phyloP scores from a whole-genome alignment of 495 filamentous ascomycete genomes.

The Glonium stellatum region DNA sequence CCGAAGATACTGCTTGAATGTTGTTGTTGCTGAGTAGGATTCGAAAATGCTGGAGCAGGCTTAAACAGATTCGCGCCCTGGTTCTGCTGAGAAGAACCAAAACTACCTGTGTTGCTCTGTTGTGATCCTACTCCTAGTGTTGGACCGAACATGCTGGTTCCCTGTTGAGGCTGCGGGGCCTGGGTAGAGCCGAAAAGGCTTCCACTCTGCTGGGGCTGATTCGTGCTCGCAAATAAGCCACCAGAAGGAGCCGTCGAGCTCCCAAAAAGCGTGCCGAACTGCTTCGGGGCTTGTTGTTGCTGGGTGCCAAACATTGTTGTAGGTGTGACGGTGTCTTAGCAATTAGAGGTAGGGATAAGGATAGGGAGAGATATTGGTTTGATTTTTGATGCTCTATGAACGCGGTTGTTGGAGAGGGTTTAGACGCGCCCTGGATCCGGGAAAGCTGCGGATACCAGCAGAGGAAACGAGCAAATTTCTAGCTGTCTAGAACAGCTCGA shows the following conservation, averaged over 20 bases:
- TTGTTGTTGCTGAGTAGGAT: constrained; percentile 38
- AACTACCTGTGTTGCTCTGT: constrained; percentile 19
- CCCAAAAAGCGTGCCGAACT: constrained; percentile 43
- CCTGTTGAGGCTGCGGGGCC: constrained; percentile 24
- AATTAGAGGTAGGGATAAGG: background rate
- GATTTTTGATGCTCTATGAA: background rate
- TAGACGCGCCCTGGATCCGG: background rate
- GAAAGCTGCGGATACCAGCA: too few relatives aligned
- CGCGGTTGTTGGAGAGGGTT: background rate
- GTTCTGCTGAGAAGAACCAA: constrained; percentile 23
- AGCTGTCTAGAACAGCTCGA: background rate
- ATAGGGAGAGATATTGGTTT: too few relatives aligned
- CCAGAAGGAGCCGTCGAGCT: constrained; percentile 24
- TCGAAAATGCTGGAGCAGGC: constrained; percentile 25
- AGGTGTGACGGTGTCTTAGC: background rate
- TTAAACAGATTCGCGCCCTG: constrained; percentile 21
- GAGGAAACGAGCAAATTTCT: too few relatives aligned
- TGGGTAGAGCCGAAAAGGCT: constrained; percentile 29
- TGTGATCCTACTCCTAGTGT: constrained; percentile 11
- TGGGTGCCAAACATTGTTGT: background rate
- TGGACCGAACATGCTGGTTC: constrained; percentile 13
- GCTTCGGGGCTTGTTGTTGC: background rate
- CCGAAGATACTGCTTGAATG: constrained; percentile 23
- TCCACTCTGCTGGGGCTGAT: constrained; percentile 23
- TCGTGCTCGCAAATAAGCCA: constrained; percentile 11